Evolutionary conservation across 805 yeast genomes (phyloP), one percentile per base, ranked within the genome.

Genomic region (Saccharomycopsis javanensis): DNA sequence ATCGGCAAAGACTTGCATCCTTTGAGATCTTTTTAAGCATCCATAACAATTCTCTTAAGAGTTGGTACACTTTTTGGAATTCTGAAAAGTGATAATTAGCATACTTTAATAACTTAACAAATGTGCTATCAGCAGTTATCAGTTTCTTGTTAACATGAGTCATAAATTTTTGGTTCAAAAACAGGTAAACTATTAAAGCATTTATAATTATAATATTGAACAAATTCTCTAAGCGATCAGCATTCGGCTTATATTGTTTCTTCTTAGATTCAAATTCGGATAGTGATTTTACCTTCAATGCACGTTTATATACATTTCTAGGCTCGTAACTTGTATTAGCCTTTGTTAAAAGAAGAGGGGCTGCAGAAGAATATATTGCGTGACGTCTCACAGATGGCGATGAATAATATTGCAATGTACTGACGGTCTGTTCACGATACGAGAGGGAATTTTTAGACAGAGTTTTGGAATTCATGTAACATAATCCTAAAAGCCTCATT

Each of bases 161-260:
- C 31, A 37, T 51, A 18, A 53, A 25, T 25, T 53, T 53, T 6
- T 13, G n/a, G 10, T 18, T 15, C 3, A 53, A 16, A 35, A 27
- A 28, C 34, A 34, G 13, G 10, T 23, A 42, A 20, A 53, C 33
- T 11, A 53, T 27, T 11, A 53, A 10, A 13, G 48, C 18, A 28
- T 53, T 53, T 37, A 53, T 38, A n/a, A 38, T 42, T 8, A 53
- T 6, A 27, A 53, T 16, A 42, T 53, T 53, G 20, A 53, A 34
- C 15, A 35, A 37, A 31, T 53, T 53, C 33, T 53, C 42, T 18
- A 35, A 53, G n/a, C 42, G 38, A 15, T 37, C 34, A 5, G 48
- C 16, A 6, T 37, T 23, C 13, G 4, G 33, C 5, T 20, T n/a
- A 18, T 15, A 38, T 33, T 27, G 54, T 27, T 34, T 31, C 18